Evolutionary conservation across 495 filamentous ascomycete genomes (phyloP).

Genomic region (Penicillium pulvis): DNA sequence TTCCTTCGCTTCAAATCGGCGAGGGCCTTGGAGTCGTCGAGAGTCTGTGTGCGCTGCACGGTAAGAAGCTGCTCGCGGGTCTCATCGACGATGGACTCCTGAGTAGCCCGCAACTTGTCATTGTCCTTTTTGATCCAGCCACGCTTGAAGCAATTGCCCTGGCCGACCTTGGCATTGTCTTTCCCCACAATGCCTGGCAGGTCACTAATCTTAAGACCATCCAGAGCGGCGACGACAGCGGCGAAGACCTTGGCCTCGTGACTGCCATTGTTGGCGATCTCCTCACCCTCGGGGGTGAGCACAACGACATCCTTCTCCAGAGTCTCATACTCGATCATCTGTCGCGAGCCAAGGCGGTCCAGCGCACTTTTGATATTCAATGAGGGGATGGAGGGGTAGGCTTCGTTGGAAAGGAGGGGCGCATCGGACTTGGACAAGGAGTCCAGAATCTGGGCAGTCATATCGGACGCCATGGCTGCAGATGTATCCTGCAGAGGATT

Average conservation of each 20-base stretch:
- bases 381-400: slow-evolving; percentile 74
- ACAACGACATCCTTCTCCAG: slow-evolving; percentile 76
- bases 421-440: slow-evolving; percentile 63
- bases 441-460: slow-evolving; percentile 65
- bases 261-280: slow-evolving; percentile 80
- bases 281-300: slow-evolving; percentile 76
- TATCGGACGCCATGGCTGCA: slow-evolving; percentile 60
- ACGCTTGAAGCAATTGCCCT: slow-evolving; percentile 93
- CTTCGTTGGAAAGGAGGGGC: slow-evolving; percentile 70
- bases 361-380: slow-evolving; percentile 79
- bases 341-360: slow-evolving; percentile 77
- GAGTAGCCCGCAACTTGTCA: slow-evolving; percentile 59
- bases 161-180: slow-evolving; percentile 85
- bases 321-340: slow-evolving; percentile 85
- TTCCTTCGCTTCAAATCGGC: slow-evolving; percentile 87
- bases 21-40: slow-evolving; percentile 70
- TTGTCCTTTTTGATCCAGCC: slow-evolving; percentile 94
- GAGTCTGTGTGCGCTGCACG: slow-evolving; percentile 66
- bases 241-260: slow-evolving; percentile 96
- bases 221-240: slow-evolving; percentile 73
- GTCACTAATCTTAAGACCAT: slow-evolving; percentile 79
- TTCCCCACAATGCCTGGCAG: slow-evolving; percentile 77
- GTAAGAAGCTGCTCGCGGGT: slow-evolving; percentile 72
- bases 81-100: slow-evolving; percentile 72
- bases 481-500: slow-evolving; percentile 29